These are phyloP conservation scores for Atalantia buxifolia DNA, from an alignment of 345 rosid genomes.

Conservation along the genomic window DNA sequence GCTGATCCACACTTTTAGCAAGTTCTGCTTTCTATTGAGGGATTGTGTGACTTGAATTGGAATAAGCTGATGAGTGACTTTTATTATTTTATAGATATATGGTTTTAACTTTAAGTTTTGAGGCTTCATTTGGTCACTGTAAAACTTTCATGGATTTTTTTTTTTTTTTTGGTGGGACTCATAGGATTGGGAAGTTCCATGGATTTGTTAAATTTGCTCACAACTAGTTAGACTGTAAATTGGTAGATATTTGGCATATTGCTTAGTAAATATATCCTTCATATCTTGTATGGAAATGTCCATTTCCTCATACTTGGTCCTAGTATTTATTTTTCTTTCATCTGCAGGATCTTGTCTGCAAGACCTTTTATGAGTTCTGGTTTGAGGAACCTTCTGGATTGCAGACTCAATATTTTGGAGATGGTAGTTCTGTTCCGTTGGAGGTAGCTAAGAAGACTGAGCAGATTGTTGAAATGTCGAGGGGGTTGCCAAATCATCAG, in stretches of 20 bases:
- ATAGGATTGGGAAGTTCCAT: background rate
- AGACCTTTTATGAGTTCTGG: conserved; percentile 98
- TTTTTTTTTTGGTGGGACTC: background rate
- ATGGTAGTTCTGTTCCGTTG: conserved; percentile 86
- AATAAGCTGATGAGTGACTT: background rate
- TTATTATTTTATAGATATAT: background rate
- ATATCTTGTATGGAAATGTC: background rate
- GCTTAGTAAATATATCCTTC: background rate
- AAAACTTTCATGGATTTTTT: background rate
- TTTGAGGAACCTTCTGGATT: conserved; percentile 86
- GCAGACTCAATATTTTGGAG: conserved; percentile 63
- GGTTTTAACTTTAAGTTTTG: background rate
- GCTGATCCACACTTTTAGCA: background rate
- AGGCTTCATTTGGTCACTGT: background rate
- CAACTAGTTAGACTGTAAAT: background rate
- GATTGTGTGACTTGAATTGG: background rate
- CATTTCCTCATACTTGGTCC: background rate
- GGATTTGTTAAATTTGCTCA: background rate
- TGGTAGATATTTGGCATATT: background rate
- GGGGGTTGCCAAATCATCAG: conserved; percentile 77
- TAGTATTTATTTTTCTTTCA: conserved; percentile 12
- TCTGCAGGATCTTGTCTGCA: conserved; percentile 92
- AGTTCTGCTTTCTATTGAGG: background rate
- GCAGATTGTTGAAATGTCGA: conserved; percentile 89
- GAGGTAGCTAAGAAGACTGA: conserved; percentile 91